Conservation (phyloP, 108 stramenopile genomes). For the Stephanodiscus triporus region DNA sequence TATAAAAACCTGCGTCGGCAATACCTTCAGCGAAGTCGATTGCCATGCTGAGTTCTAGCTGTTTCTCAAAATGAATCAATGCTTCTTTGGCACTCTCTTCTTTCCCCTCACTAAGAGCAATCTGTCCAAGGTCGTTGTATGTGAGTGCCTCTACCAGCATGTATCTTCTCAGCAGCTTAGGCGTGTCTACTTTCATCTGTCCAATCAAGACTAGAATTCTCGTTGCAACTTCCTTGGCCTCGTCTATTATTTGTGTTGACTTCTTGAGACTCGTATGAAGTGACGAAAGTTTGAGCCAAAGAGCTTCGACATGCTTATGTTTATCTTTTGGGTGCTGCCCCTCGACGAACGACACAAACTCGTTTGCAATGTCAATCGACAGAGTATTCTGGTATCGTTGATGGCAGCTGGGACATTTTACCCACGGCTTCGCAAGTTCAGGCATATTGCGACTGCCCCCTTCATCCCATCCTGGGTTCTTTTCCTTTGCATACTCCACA, state of each 20-base stretch:
- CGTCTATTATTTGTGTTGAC: no score
- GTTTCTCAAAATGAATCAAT: neutral
- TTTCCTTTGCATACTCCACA: conserved; percentile 6
- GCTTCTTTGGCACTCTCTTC: no score
- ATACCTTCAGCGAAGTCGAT: no score
- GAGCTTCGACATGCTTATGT: neutral
- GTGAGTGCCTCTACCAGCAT: neutral
- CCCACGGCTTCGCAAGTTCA: neutral
- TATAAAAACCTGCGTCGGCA: neutral
- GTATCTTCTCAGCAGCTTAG: neutral
- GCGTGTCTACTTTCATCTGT: neutral
- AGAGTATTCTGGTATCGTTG: neutral
- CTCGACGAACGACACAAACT: no score
- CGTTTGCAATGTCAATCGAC: neutral
- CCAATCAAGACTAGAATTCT: neutral
- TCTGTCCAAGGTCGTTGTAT: neutral
- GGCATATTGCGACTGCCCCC: neutral
- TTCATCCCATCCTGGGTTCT: neutral
- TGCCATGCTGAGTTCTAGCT: neutral
- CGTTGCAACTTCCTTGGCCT: neutral
- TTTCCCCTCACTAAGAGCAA: neutral
- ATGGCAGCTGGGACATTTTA: conserved; percentile 1
- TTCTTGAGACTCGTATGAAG: neutral
- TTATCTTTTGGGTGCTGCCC: neutral
- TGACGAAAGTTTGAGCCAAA: neutral